phyloP scores from a whole-genome alignment of 2,329 filamentous ascomycete species.

The Colletotrichum siamense region DNA sequence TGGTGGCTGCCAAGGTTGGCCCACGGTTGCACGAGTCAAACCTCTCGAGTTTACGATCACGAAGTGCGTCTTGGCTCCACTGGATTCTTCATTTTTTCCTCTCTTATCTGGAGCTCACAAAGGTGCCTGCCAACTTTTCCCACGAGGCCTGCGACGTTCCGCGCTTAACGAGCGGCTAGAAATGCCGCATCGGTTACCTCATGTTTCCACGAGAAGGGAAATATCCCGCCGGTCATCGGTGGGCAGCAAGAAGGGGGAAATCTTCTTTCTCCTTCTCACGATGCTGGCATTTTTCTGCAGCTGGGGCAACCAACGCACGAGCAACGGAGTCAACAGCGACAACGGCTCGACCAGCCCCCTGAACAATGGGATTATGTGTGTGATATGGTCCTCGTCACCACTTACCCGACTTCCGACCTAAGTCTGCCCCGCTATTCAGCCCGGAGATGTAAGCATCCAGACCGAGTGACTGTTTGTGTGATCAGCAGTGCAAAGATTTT shows the following conservation, averaged over 20 bases:
- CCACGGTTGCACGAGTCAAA: slow-evolving; percentile 7
- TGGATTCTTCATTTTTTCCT: background rate
- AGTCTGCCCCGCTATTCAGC: background rate
- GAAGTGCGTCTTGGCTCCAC: slow-evolving; percentile 3
- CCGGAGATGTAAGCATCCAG: background rate
- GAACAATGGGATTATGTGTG: background rate
- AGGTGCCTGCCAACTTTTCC: background rate
- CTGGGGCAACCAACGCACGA: background rate
- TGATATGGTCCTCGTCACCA: background rate
- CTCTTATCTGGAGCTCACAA: background rate
- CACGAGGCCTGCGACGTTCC: background rate
- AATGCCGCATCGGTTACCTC: slow-evolving; percentile 3
- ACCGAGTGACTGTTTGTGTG: background rate
- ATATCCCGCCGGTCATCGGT: background rate
- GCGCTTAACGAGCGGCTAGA: background rate
- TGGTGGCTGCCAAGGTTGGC: slow-evolving; percentile 3
- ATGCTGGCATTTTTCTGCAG: background rate
- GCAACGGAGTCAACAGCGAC: background rate
- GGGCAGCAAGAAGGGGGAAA: background rate
- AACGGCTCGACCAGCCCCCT: background rate
- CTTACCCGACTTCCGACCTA: background rate
- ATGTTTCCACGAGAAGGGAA: background rate
- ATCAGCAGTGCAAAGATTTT: background rate
- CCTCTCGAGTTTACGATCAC: slow-evolving; percentile 5
- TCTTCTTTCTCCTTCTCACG: background rate